Evolutionary conservation across 2,329 filamentous ascomycete genomes (phyloP).

Genomic region (Helotiales sp.): DNA sequence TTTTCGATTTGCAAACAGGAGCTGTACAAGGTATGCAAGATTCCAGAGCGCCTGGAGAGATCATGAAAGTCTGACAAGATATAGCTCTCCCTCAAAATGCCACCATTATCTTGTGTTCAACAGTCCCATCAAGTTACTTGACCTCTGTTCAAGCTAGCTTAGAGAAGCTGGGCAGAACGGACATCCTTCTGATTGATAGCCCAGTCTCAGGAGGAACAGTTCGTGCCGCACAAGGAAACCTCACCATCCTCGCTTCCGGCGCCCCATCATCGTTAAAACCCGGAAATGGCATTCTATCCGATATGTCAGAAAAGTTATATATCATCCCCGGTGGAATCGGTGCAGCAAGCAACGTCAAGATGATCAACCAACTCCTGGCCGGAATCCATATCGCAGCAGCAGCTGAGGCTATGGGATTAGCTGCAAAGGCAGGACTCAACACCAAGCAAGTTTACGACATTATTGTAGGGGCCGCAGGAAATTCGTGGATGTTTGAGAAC

Average conservation of each 20-base stretch:
- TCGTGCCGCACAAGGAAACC: constrained; percentile 70
- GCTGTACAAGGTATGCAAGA: constrained; percentile 46
- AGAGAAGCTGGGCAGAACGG: constrained; percentile 56
- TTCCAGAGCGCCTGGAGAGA: not conserved
- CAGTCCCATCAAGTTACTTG: constrained; percentile 70
- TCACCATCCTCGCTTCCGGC: constrained; percentile 76
- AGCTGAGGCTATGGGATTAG: constrained; percentile 64
- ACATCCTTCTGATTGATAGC: constrained; percentile 70
- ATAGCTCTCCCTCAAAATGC: constrained; percentile 59
- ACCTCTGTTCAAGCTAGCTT: constrained; percentile 59
- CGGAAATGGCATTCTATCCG: constrained; percentile 62
- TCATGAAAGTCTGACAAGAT: not conserved
- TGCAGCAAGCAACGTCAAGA: constrained; percentile 63
- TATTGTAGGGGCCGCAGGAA: constrained; percentile 21
- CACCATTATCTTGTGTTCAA: constrained; percentile 70
- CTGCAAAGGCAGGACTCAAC: constrained; percentile 58
- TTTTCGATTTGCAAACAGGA: constrained; percentile 62
- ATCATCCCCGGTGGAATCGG: constrained; percentile 63
- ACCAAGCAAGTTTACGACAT: constrained; percentile 47
- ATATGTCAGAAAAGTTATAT: constrained; percentile 68
- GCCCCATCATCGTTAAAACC: constrained; percentile 60
- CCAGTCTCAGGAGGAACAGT: constrained; percentile 73
- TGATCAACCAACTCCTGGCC: constrained; percentile 66
- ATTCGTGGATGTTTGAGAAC: constrained; percentile 60
- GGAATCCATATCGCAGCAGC: constrained; percentile 65